These are phyloP conservation scores for Fragaria ananassa DNA, from an alignment of 306 rosid genomes.

Conservation along the genomic window DNA sequence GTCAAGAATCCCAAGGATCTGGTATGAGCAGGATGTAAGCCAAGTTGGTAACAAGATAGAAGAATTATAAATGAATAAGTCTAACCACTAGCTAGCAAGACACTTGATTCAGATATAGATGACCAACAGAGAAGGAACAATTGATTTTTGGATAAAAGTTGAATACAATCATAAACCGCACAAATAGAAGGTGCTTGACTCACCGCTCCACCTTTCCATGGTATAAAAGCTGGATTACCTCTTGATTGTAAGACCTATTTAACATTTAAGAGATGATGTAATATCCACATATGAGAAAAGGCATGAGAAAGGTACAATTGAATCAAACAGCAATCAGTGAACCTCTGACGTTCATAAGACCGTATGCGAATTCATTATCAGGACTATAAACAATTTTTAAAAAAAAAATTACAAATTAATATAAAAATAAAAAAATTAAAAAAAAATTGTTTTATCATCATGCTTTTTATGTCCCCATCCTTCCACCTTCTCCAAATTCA, in stretches of 20 bases:
- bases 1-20: conserved; percentile 90
- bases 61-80: not conserved
- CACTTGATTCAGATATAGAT: not conserved
- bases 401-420: no score
- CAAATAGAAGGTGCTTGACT: conserved; percentile 30
- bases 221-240: conserved; percentile 57
- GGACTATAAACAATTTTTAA: not conserved
- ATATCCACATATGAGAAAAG: not conserved
- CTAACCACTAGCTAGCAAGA: not conserved
- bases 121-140: not conserved
- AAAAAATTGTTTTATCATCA: not conserved
- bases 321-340: not conserved
- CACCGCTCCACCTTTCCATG: conserved; percentile 99
- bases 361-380: not conserved
- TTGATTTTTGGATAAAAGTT: not conserved
- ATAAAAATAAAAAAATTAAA: not conserved
- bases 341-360: not conserved
- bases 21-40: conserved; percentile 14
- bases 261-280: conserved; percentile 16
- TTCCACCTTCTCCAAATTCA: not conserved
- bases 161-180: conserved; percentile 4
- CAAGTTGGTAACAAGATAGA: not conserved
- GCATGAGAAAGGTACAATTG: not conserved
- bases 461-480: not conserved
- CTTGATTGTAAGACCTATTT: conserved; percentile 85